Base-by-base conservation (phyloP, 2,329 filamentous ascomycete genomes). In the Microthyrium microscopicum region DNA sequence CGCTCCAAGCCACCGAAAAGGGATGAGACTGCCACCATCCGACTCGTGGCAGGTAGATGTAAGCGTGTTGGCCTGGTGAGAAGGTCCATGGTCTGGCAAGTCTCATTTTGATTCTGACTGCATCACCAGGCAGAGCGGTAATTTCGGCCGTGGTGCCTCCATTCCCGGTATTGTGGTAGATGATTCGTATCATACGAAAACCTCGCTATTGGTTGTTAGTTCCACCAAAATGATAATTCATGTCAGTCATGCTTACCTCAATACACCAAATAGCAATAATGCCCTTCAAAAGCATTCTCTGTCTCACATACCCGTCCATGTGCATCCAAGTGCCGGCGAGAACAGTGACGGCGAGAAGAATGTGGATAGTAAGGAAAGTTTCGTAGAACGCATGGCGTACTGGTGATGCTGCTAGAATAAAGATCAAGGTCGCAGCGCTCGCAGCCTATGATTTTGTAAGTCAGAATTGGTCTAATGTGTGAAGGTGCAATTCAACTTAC, bases 321-420 rank as follows among this genome's bases (percentile, higher is more conserved):
- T 72, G 79, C 43, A 77, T 70, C 66, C 72, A 84, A 5, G 83
- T 54, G 8, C 68, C 75, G 26, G 68, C 63, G 35, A 81, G 55
- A 5, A 69, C 58, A 12, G 70, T 48, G 13, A 68, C 62, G 21
- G 73, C 77, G 17, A 72, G 62, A 4, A 62, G 46, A 37, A 83
- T 79, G 54, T 87, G 79, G 21, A 78, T 48, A 36, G 78, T 58
- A 52, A 84, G 71, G 64, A 85, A 85, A 2, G 65, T 69, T 54
- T 85, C 79, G 52, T 85, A 85, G 48, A 77, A 83, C 12, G 79
- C 78, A 49, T 85, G 79, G 36, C 80, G 68, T 19, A 83, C 55
- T 33, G 76, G 64, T 29, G 77, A 81, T 28, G 70, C 66, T 1
- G 79, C 77, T 44, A 82, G 77, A 35, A 84, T 56, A 26, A 69